phyloP scores from a whole-genome alignment of 306 rosid genomes.

The Quercus variabilis region DNA sequence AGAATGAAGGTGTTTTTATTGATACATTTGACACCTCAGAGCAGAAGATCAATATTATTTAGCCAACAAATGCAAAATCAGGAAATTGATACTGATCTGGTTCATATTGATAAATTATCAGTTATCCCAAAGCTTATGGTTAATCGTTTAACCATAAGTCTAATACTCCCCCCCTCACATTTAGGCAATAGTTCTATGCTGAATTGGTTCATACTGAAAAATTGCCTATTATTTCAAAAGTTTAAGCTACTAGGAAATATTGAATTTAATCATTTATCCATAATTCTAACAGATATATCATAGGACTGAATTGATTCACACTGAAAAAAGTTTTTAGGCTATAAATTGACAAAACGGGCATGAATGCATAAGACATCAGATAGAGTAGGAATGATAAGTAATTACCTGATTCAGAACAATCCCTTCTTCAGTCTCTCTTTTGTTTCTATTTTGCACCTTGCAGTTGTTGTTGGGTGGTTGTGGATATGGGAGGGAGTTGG shows the following conservation, averaged over 20 bases:
- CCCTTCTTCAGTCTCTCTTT: constrained; percentile 43
- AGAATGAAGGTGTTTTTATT: not conserved
- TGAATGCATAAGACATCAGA: not conserved
- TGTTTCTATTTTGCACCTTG: constrained; percentile 41
- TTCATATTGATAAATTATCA: not conserved
- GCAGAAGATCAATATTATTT: not conserved
- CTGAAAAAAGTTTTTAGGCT: not conserved
- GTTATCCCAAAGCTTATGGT: no score
- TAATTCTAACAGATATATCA: no score
- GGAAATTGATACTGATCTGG: not conserved
- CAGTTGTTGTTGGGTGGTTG: constrained; percentile 31
- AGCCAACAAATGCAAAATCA: not conserved
- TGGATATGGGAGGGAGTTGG: constrained; percentile 53
- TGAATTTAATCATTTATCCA: no score
- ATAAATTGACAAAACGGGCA: not conserved
- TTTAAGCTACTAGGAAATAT: no score
- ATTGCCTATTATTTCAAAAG: no score
- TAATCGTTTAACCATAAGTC: no score
- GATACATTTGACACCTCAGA: not conserved
- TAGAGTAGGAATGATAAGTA: not conserved
- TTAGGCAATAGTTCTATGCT: no score
- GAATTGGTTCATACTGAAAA: no score
- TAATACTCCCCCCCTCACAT: no score
- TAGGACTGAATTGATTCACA: no score
- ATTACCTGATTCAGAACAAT: constrained; percentile 48